phyloP scores from a whole-genome alignment of 176 grass and related monocot species.

The Raddia distichophylla region DNA sequence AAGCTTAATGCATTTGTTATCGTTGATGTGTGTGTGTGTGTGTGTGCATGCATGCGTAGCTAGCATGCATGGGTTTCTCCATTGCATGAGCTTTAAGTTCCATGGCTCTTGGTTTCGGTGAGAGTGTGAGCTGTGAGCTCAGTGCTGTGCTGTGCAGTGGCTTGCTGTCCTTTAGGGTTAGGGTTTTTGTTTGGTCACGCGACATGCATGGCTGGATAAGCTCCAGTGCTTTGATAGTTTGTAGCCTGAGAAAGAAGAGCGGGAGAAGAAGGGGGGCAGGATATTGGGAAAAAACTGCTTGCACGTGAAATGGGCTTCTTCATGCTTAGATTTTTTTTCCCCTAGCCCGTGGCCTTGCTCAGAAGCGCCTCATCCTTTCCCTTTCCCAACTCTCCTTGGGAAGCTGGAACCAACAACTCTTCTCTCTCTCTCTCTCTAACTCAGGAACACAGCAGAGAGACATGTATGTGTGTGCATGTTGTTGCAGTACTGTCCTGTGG shows the following conservation, averaged over 20 bases:
- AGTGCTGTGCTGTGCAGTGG: not conserved
- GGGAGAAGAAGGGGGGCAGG: not conserved
- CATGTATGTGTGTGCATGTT: conserved; percentile 26
- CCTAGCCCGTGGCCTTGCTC: conserved; percentile 32
- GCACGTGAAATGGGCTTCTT: conserved; percentile 58
- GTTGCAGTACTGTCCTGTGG: conserved; percentile 17
- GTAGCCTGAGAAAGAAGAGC: conserved; percentile 36
- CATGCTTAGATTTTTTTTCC: not conserved
- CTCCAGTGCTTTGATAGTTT: conserved; percentile 32
- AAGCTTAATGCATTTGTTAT: not conserved
- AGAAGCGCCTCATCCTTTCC: conserved; percentile 35
- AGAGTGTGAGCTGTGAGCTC: conserved; percentile 9
- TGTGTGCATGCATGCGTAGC: conserved; percentile 4
- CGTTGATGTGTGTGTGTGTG: too few relatives aligned
- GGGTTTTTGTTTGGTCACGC: conserved; percentile 67
- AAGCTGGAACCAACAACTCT: conserved; percentile 33
- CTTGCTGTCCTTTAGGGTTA: conserved; percentile 57
- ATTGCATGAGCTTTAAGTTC: conserved; percentile 38
- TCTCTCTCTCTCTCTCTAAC: conserved; percentile 19
- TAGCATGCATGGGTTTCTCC: conserved; percentile 59
- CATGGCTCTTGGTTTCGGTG: conserved; percentile 37
- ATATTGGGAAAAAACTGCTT: conserved; percentile 39
- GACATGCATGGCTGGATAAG: conserved; percentile 48
- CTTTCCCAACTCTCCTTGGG: conserved; percentile 45
- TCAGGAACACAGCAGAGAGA: conserved; percentile 39